Conservation (phyloP, 257 asterid species). For the Phtheirospermum japonicum region DNA sequence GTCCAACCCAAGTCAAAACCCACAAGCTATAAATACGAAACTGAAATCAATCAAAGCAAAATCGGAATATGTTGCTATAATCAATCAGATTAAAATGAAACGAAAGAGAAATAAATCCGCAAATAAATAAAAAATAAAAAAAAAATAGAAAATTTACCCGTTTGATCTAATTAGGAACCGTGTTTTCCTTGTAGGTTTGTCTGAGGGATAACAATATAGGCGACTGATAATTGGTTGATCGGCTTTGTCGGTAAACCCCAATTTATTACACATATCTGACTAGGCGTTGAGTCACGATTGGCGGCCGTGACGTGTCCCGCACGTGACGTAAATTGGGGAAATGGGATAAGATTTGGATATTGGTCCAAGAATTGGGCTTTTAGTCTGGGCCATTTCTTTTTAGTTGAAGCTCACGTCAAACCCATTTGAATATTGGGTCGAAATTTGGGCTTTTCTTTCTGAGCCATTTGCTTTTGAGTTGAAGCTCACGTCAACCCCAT, state of each 20-base stretch:
- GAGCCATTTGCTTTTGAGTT: too few species aligned
- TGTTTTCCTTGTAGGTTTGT: neutral
- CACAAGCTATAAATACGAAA: neutral
- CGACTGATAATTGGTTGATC: neutral
- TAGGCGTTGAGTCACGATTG: neutral
- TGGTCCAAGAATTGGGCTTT: too few species aligned
- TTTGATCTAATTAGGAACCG: neutral
- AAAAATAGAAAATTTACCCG: neutral
- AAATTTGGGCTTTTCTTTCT: too few species aligned
- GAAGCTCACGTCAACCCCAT: too few species aligned
- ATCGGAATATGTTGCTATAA: neutral
- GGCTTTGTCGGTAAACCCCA: neutral
- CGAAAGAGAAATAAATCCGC: neutral
- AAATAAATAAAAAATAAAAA: too few species aligned
- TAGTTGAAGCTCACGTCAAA: too few species aligned
- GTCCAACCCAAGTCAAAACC: neutral
- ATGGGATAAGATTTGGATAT: too few species aligned
- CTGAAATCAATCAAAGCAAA: neutral
- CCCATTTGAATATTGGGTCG: too few species aligned
- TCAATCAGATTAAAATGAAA: neutral
- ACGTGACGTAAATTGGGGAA: too few species aligned
- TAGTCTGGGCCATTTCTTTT: too few species aligned
- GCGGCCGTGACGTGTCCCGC: neutral
- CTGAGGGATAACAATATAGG: neutral
- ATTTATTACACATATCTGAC: neutral